These are phyloP conservation scores for Calonectria hawksworthii DNA, from an alignment of 2,329 filamentous ascomycete species.

Conservation along the genomic window DNA sequence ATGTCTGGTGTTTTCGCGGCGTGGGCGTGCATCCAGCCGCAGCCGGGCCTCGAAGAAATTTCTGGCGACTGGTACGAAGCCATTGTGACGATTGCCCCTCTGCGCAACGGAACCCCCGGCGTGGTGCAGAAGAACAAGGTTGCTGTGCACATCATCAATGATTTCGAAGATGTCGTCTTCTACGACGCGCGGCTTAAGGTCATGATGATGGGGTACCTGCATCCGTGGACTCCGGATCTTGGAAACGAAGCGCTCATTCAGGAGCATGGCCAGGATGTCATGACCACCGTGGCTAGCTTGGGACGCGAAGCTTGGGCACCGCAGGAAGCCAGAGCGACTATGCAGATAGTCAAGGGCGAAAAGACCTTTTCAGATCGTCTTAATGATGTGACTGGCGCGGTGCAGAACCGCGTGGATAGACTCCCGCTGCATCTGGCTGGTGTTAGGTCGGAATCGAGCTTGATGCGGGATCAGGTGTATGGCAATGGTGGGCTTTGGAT, in stretches of 20 bases:
- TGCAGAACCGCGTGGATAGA: constrained; percentile 69
- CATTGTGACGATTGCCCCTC: constrained; percentile 69
- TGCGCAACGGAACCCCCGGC: constrained; percentile 59
- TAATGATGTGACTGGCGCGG: constrained; percentile 61
- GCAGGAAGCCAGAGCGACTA: constrained; percentile 54
- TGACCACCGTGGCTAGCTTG: constrained; percentile 61
- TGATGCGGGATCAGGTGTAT: constrained; percentile 62
- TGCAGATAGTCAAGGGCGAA: constrained; percentile 56
- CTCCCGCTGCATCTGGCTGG: constrained; percentile 72
- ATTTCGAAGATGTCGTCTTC: constrained; percentile 60
- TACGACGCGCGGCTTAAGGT: constrained; percentile 63
- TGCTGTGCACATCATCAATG: constrained; percentile 67
- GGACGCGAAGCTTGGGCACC: constrained; percentile 61
- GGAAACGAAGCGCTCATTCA: constrained; percentile 44
- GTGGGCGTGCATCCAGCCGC: constrained; percentile 66
- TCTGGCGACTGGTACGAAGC: constrained; percentile 69
- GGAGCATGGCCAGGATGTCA: constrained; percentile 56
- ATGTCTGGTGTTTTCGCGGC: constrained; percentile 75
- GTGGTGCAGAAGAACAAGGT: constrained; percentile 66
- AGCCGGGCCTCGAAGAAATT: constrained; percentile 48
- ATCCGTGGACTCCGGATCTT: constrained; percentile 44
- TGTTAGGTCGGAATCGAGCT: constrained; percentile 64
- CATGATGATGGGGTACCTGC: constrained; percentile 73
- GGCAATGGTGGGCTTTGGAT: constrained; percentile 67
- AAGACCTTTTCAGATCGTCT: constrained; percentile 61